Percentiles rank a stretch among this genome's conserved stretches.
Evolutionary conservation across 371 early-diverging fungal species (phyloP).

Genomic region (Mucor indicus): DNA sequence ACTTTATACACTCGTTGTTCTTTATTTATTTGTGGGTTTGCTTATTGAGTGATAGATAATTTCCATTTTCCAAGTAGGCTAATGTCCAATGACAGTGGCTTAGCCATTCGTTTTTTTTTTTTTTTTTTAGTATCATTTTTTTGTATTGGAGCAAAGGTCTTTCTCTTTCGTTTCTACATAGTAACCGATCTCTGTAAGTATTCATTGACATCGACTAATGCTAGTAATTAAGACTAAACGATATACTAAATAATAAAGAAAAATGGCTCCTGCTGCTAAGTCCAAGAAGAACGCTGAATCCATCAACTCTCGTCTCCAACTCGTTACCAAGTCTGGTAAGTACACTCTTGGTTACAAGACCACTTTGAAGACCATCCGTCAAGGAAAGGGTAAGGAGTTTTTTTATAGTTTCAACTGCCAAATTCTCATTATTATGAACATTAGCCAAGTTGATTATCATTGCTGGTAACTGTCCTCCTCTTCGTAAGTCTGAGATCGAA

Average conservation of each 20-base stretch:
- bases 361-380: slow-evolving; percentile 94
- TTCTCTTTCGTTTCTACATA: slow-evolving; percentile 10
- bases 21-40: no score
- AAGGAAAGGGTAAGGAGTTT: slow-evolving; percentile 85
- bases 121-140: no score
- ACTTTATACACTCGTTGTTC: no score
- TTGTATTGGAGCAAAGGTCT: no score
- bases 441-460: slow-evolving; percentile 98
- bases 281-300: slow-evolving; percentile 81
- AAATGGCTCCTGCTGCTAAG: slow-evolving; percentile 62
- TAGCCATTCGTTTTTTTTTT: no score
- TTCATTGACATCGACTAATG: not conserved
- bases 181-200: slow-evolving; percentile 4
- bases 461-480: slow-evolving; percentile 98
- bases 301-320: slow-evolving; percentile 97
- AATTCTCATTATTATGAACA: no score
- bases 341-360: slow-evolving; percentile 97
- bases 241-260: not conserved
- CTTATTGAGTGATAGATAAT: no score
- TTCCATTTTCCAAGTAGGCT: no score
- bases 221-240: no score
- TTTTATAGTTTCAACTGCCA: no score
- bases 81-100: no score
- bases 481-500: slow-evolving; percentile 99
- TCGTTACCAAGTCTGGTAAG: slow-evolving; percentile 99